These are phyloP conservation scores for Alternaria burnsii DNA, from an alignment of 2,329 filamentous ascomycete species.

Conservation along the genomic window DNA sequence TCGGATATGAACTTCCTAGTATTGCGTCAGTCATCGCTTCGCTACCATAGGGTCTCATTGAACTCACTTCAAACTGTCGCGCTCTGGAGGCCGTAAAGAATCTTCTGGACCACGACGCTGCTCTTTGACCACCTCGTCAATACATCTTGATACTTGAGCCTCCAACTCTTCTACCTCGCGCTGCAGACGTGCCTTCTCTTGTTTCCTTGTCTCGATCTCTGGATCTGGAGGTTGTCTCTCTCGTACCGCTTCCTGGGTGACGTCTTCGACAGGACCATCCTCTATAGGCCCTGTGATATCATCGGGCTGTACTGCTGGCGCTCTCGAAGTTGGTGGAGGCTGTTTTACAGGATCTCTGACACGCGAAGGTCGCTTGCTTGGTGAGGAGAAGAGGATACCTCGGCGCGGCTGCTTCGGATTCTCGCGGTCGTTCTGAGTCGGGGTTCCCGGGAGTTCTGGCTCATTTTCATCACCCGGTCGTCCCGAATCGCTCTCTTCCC, in stretches of 20 bases:
- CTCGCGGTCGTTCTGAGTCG: constrained; percentile 23
- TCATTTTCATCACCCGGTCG: constrained; percentile 13
- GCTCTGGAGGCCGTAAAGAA: constrained; percentile 27
- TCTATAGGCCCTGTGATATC: constrained; percentile 19
- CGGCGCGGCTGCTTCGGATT: constrained; percentile 33
- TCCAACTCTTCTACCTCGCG: constrained; percentile 44
- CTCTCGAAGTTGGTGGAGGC: constrained; percentile 24
- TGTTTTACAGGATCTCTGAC: constrained; percentile 23
- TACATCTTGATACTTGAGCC: constrained; percentile 41
- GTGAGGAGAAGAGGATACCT: constrained; percentile 41
- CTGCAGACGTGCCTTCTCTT: constrained; percentile 40
- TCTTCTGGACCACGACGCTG: constrained; percentile 28
- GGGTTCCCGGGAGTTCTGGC: constrained; percentile 32
- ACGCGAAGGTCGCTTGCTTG: constrained; percentile 41
- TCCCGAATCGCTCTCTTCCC: constrained; percentile 18
- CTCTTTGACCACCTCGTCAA: constrained; percentile 38
- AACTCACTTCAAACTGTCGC: constrained; percentile 37
- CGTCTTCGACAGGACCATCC: constrained; percentile 11
- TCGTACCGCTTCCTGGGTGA: neutral
- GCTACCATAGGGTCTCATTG: neutral
- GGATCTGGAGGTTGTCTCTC: constrained; percentile 29
- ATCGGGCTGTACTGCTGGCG: constrained; percentile 25
- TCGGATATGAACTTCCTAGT: constrained; percentile 37
- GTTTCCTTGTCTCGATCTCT: constrained; percentile 39
- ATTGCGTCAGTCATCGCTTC: constrained; percentile 14